Evolutionary conservation across 257 asterid genomes (phyloP).

Genomic region (Fraxinus quadrangulata): DNA sequence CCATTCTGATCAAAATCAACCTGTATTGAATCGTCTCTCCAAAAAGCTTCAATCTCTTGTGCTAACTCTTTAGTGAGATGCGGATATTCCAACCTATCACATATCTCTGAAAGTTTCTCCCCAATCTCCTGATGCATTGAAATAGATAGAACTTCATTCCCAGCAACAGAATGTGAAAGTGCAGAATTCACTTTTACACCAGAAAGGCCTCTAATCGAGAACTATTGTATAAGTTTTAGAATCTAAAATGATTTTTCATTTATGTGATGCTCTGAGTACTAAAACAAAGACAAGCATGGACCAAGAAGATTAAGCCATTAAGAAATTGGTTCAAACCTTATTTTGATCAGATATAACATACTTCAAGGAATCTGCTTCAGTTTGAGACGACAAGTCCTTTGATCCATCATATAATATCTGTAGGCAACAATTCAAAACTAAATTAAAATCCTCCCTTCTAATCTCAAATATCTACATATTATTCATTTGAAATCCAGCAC

Average conservation of each 20-base stretch:
- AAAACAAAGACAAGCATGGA: constrained; percentile 12
- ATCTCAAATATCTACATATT: constrained; percentile 21
- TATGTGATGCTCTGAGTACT: neutral
- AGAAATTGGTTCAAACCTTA: constrained; percentile 54
- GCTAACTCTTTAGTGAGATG: constrained; percentile 71
- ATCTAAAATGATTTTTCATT: neutral
- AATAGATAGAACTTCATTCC: no score
- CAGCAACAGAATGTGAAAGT: no score
- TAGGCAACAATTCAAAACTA: constrained; percentile 23
- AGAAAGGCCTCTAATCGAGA: neutral
- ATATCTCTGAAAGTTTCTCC: constrained; percentile 82
- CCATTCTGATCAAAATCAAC: constrained; percentile 38
- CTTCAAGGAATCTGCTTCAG: constrained; percentile 60
- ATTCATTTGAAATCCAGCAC: neutral
- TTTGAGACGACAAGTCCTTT: constrained; percentile 81
- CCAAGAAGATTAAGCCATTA: neutral
- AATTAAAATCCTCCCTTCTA: constrained; percentile 16
- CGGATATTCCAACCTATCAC: constrained; percentile 82
- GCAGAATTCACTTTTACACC: no score
- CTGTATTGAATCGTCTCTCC: constrained; percentile 93
- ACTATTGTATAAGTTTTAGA: constrained; percentile 6
- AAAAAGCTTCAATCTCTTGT: constrained; percentile 70
- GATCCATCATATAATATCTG: constrained; percentile 92
- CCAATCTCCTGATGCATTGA: constrained; percentile 66
- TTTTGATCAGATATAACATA: constrained; percentile 66